phyloP scores from a whole-genome alignment of 768 basidiomycete genomes.

The Mycena venus region DNA sequence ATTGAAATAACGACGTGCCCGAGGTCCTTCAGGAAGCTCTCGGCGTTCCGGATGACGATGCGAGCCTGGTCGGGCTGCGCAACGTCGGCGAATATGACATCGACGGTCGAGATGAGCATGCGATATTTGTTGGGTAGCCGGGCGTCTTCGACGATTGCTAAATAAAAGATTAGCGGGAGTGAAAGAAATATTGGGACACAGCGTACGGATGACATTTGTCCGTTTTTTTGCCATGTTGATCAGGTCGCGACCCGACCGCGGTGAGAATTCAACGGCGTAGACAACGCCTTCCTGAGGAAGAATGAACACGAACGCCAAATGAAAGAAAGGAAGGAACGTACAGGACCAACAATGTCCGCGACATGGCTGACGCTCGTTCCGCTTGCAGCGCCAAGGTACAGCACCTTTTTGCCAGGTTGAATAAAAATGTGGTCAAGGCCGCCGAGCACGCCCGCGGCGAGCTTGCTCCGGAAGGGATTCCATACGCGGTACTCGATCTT shows the following conservation, averaged over 20 bases:
- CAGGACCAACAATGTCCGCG: slow-evolving; percentile 97
- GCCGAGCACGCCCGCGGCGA: slow-evolving; percentile 96
- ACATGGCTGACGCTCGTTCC: slow-evolving; percentile 99
- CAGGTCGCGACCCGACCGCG: slow-evolving; percentile 95
- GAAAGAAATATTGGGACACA: not conserved
- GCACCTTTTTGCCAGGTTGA: slow-evolving; percentile 92
- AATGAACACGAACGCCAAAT: slow-evolving; percentile 1
- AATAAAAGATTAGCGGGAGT: not conserved
- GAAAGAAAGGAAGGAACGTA: slow-evolving; percentile 52
- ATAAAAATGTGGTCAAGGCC: slow-evolving; percentile 96
- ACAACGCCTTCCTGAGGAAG: slow-evolving; percentile 87
- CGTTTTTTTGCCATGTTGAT: slow-evolving; percentile 99
- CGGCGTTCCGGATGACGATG: slow-evolving; percentile 93
- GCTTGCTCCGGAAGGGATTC: slow-evolving; percentile 98
- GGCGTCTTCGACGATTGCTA: slow-evolving; percentile 97
- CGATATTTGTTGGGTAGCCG: slow-evolving; percentile 97
- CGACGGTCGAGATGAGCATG: slow-evolving; percentile 95
- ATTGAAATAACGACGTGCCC: slow-evolving; percentile 97
- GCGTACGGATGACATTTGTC: slow-evolving; percentile 97
- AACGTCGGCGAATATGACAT: slow-evolving; percentile 98
- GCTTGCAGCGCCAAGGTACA: slow-evolving; percentile 97
- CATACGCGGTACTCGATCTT: slow-evolving; percentile 98
- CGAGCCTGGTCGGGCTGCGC: slow-evolving; percentile 99
- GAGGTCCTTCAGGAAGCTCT: slow-evolving; percentile 94
- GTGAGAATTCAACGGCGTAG: slow-evolving; percentile 98